Evolutionary conservation across 352 stramenopile genomes (phyloP).

Genomic region (Globisporangium canariense): DNA sequence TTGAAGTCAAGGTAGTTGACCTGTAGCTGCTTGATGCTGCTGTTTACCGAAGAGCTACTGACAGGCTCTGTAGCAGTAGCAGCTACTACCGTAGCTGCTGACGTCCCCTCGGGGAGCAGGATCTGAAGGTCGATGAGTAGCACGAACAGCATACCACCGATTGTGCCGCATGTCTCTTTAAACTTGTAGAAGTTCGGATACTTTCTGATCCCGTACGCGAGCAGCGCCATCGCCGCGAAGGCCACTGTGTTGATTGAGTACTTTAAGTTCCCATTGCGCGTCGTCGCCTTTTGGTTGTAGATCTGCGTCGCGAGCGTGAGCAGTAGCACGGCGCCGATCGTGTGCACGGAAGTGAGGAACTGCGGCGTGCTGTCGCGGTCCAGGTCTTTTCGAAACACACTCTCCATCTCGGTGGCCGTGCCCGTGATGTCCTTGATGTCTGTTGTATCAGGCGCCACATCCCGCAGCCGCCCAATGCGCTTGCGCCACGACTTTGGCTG

Average conservation of each 20-base stretch:
- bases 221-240: constrained; percentile 21
- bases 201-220: constrained; percentile 28
- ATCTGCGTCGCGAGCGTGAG: constrained; percentile 41
- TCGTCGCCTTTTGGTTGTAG: constrained; percentile 29
- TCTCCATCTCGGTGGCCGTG: constrained; percentile 54
- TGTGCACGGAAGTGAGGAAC: constrained; percentile 42
- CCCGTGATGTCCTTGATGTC: constrained; percentile 39
- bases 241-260: constrained; percentile 38
- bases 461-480: not conserved
- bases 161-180: constrained; percentile 31
- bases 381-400: constrained; percentile 43
- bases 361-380: constrained; percentile 47
- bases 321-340: constrained; percentile 28
- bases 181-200: constrained; percentile 31
- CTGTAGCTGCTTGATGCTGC: constrained; percentile 3
- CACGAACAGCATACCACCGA: constrained; percentile 34
- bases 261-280: constrained; percentile 20
- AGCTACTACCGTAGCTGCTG: not conserved
- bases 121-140: constrained; percentile 38
- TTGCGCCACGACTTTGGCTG: constrained; percentile 28
- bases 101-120: constrained; percentile 20
- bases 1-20: constrained; percentile 42
- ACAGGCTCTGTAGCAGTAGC: not conserved
- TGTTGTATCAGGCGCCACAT: not conserved
- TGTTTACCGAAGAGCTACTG: too few relatives aligned